These are phyloP conservation scores for Leccinum pachyderme DNA, from an alignment of 1,284 basidiomycete species.

Conservation along the genomic window DNA sequence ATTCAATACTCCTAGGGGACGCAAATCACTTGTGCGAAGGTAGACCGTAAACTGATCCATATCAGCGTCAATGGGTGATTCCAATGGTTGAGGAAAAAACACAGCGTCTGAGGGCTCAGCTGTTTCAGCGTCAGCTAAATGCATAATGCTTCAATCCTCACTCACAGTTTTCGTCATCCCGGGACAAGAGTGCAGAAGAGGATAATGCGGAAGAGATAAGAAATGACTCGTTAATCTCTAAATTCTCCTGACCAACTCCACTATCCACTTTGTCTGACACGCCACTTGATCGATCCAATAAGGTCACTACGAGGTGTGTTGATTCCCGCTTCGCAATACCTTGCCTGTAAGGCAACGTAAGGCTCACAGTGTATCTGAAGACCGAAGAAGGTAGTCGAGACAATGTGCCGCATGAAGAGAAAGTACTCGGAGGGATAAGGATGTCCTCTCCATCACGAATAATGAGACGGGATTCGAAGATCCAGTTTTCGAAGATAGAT, in stretches of 20 bases:
- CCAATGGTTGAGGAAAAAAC: conserved; percentile 35
- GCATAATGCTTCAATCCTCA: not conserved
- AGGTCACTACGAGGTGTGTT: conserved; percentile 61
- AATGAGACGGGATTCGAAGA: conserved; percentile 37
- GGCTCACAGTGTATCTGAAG: conserved; percentile 44
- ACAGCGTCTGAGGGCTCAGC: conserved; percentile 4
- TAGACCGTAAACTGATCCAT: conserved; percentile 54
- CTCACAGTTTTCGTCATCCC: conserved; percentile 15
- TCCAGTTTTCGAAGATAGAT: conserved; percentile 23
- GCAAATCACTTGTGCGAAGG: conserved; percentile 62
- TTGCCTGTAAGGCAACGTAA: conserved; percentile 71
- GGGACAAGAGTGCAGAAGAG: conserved; percentile 16
- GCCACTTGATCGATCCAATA: conserved; percentile 23
- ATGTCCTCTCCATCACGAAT: conserved; percentile 50
- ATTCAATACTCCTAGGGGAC: conserved; percentile 72
- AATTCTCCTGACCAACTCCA: conserved; percentile 37
- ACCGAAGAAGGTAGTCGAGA: conserved; percentile 9
- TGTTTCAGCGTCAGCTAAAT: conserved; percentile 5
- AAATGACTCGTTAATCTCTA: conserved; percentile 74
- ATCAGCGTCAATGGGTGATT: conserved; percentile 31
- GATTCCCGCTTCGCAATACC: conserved; percentile 52
- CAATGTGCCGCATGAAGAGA: conserved; percentile 19
- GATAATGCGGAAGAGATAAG: conserved; percentile 40
- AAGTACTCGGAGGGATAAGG: conserved; percentile 25
- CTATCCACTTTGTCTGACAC: conserved; percentile 2